Evolutionary conservation across 129 eudicot species (phyloP), one percentile per base, ranked within the genome.

Genomic region (Kitagawia praeruptora): DNA sequence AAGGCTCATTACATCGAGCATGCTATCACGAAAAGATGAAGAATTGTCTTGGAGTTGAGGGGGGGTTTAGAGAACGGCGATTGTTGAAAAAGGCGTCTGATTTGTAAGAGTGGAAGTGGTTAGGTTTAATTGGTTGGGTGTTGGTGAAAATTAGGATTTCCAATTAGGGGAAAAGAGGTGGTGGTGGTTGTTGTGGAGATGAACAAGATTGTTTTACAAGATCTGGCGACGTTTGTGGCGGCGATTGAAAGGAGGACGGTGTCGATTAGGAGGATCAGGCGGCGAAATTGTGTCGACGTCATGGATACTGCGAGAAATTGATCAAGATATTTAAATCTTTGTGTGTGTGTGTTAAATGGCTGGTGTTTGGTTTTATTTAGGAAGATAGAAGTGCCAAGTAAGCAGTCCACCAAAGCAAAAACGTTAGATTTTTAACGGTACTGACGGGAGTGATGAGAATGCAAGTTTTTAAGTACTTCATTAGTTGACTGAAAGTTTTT

Each of bases 151-250:
- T 82, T 64, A 58, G 89, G 67, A 87, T 78, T 82, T 27, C 44
- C 64, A 67, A 70, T n/a, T 44, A 47, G 70, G 58, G 58, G 58
- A 73, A 37, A 77, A 40, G 88, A 85, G 69, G 92, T 70, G 69
- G 96, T 75, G 75, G 93, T n/a, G n/a, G n/a, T n/a, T n/a, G n/a
- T 73, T 83, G 98, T 82, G 87, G 89, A 85, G 87, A 87, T 86
- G 88, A 89, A 83, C 89, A 94, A 83, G 81, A 94, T 88, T 70
- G 97, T 91, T 83, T 90, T 91, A 87, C 98, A 92, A n/a, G 98
- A 97, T 37, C 98, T 84, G 44, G 96, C 97, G 85, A n/a, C 58
- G 8, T 87, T 83, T 80, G 92, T 44, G 89, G 78, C 75, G 67
- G 91, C 77, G 87, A 85, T 70, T 70, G 86, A 73, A 81, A 85